A percentile compares a stretch with the other conserved stretches of the same genome.
phyloP scores from a whole-genome alignment of 1,284 basidiomycete species.

The Cutaneotrichosporon mucoides region DNA sequence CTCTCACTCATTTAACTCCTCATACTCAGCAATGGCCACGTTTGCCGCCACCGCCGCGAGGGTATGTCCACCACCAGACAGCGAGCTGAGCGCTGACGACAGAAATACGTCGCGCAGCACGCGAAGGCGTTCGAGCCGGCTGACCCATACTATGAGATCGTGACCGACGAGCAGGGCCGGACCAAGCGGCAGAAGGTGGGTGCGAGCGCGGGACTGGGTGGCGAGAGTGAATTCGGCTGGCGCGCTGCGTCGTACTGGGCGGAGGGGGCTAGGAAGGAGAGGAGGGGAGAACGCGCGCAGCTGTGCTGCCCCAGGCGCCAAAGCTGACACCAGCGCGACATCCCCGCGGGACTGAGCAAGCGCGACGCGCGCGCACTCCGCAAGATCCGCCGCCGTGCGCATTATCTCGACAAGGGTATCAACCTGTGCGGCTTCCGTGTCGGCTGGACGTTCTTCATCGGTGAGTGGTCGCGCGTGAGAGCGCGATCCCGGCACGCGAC shows the following conservation, averaged over 20 bases:
- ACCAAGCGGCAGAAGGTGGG: constrained; percentile 65
- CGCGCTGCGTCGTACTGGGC: no score
- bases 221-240: no score
- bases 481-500: no score
- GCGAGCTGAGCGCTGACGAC: background rate
- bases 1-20: background rate
- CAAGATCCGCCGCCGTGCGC: constrained; percentile 71
- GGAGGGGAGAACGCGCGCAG: no score
- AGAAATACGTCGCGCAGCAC: constrained; percentile 10
- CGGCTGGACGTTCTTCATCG: constrained; percentile 77
- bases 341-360: constrained; percentile 71
- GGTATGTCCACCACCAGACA: background rate
- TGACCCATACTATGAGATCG: constrained; percentile 76
- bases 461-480: constrained; percentile 37
- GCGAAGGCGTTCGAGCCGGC: constrained; percentile 58
- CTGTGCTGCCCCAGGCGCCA: no score
- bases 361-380: constrained; percentile 72
- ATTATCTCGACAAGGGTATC: constrained; percentile 89
- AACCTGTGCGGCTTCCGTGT: constrained; percentile 75
- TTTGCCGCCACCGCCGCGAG: constrained; percentile 3
- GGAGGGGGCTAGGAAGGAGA: no score
- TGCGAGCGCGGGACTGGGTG: constrained; percentile 3
- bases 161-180: constrained; percentile 63
- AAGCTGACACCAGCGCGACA: constrained; percentile 55
- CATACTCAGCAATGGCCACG: background rate